Base-by-base conservation (phyloP, 2,329 filamentous ascomycete species). In the Aspergillus novofumigatus region DNA sequence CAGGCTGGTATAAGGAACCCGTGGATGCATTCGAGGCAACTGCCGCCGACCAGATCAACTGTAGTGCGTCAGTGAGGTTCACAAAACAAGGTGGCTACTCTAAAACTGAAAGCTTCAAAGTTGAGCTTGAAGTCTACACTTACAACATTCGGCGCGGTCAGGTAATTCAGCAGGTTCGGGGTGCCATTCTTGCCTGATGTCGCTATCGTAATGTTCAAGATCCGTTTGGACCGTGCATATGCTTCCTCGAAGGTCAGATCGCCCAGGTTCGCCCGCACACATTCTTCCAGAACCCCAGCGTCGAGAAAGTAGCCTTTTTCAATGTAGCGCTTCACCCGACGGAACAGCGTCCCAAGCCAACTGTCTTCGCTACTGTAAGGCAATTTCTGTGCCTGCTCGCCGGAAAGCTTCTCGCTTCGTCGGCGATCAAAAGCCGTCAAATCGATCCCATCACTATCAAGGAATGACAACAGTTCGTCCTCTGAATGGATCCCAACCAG, bases 181-280 rank as follows among this genome's bases (percentile, higher is more conserved):
- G 93, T 86, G 35, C 90, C 91, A 14, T 85, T 86, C 59, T 87
- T 85, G 5, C 85, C 86, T 23, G 86, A 86, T 1, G 89, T 90
- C 0, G 90, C 89, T 23, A 97, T 87, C 0, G 92, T 96, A 62
- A 97, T 97, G 70, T 97, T 97, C 64, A 97, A 78, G 3, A 96
- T 86, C 52, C 91, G 82, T 69, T 94, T 94, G 42, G 91, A 96
- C 59, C 86, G 85, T 52, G 87, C 84, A 68, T 92, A 96, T 0
- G 93, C 93, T 75, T 97, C 93, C 72, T 95, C 91, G 68, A 97
- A 97, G 0, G 92, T 97, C 60, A 96, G 72, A 66, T 96, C 89
- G 9, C 92, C 92, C 14, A 96, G 86, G 64, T 96, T 96, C 14
- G 87, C 86, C 56, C 88, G 83, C 14, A 97, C 88, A 64, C 91